Base-by-base conservation (phyloP, 805 yeast species). In the Tetrapisispora nanseiensis region DNA sequence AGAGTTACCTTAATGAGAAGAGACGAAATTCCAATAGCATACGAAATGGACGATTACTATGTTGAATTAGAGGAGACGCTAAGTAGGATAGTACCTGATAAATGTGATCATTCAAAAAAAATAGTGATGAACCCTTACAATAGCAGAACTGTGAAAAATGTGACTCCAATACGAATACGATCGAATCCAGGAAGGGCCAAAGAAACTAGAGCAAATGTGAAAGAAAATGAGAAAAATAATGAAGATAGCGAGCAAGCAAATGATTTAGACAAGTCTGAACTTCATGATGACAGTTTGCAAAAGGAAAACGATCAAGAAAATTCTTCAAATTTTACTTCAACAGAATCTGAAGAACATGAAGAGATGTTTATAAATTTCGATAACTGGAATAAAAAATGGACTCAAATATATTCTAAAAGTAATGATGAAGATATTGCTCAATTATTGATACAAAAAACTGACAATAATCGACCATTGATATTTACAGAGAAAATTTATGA, bases 311-410 rank as follows among this genome's bases (percentile, higher is more conserved):
- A n/a, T n/a, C n/a, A n/a, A n/a, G n/a, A n/a, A n/a, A n/a, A n/a
- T n/a, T n/a, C n/a, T n/a, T n/a, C n/a, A n/a, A n/a, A n/a, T n/a
- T n/a, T n/a, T n/a, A n/a, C n/a, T n/a, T n/a, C n/a, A n/a, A n/a
- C n/a, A n/a, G n/a, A n/a, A n/a, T n/a, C n/a, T n/a, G 34, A 23
- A 38, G 24, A 11, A 12, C 12, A 16, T 16, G 24, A 18, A 5
- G 32, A 32, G 5, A 38, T 20, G 6, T 43, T 44, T 7, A 27
- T 29, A 3, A 30, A 43, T 19, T 16, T 56, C 12, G 46, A 41
- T 3, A 54, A 52, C 23, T 61, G 65, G 65, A 39, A 48, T 9
- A 50, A 45, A 33, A 48, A 59, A 35, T 61, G 65, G 65, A 30
- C 27, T 3, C 41, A 49, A 1, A 41, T 59, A 3, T 61, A 61